These are phyloP conservation scores for Mucor mucedo DNA, from an alignment of 371 early-diverging fungal genomes.

Conservation along the genomic window DNA sequence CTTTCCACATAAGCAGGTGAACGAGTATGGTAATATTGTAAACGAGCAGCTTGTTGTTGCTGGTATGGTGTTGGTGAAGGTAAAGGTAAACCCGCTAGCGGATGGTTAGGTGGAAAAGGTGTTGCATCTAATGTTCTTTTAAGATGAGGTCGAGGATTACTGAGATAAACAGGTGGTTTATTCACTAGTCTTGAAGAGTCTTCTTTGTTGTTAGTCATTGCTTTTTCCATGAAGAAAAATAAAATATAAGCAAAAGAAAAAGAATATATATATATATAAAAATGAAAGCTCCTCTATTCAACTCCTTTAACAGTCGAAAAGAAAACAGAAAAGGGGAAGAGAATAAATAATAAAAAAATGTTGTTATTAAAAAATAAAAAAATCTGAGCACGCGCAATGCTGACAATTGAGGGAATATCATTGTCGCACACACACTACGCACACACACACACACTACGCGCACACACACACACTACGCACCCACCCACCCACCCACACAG, in stretches of 20 bases:
- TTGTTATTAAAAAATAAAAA: conserved; percentile 16
- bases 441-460: no score
- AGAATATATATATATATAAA: conserved; percentile 2
- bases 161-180: conserved; percentile 28
- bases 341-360: conserved; percentile 5
- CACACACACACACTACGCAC: no score
- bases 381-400: conserved; percentile 37
- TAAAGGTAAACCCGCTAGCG: conserved; percentile 28
- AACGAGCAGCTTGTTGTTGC: conserved; percentile 43
- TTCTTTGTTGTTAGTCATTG: conserved; percentile 15
- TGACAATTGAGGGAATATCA: conserved; percentile 33
- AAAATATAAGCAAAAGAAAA: conserved; percentile 15
- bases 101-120: conserved; percentile 37
- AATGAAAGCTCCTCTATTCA: conserved; percentile 5
- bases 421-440: conserved; percentile 12
- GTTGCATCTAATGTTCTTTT: conserved; percentile 21
- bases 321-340: conserved; percentile 19
- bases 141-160: conserved; percentile 25
- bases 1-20: conserved; percentile 47
- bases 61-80: conserved; percentile 32
- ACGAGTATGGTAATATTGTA: conserved; percentile 48
- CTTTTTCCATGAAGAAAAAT: background rate
- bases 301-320: conserved; percentile 15
- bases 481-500: no score
- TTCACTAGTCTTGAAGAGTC: conserved; percentile 8